phyloP scores from a whole-genome alignment of 192 early-diverging fungal species.

The Mortierella claussenii region DNA sequence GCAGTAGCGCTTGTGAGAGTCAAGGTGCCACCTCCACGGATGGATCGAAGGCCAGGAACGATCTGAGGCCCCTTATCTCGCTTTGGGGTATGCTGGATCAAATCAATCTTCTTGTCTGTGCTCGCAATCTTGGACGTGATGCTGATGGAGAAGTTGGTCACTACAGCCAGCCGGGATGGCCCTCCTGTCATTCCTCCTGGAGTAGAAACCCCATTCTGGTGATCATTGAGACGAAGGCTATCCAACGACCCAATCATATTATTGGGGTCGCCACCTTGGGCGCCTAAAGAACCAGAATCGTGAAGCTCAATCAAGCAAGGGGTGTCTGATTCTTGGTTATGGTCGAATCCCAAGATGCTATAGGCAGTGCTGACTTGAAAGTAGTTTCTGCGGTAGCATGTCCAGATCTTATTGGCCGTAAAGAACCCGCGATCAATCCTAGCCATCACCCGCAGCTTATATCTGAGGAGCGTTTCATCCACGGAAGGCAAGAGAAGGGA shows the following conservation, averaged over 20 bases:
- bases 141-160: conserved; percentile 71
- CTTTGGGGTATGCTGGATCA: conserved; percentile 88
- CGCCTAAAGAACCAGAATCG: conserved; percentile 8
- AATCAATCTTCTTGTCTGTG: conserved; percentile 76
- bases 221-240: conserved; percentile 3
- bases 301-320: conserved; percentile 76
- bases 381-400: conserved; percentile 94
- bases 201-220: too few relatives aligned
- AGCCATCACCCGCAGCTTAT: conserved; percentile 69
- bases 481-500: too few relatives aligned
- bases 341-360: conserved; percentile 56
- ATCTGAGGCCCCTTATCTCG: conserved; percentile 94
- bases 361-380: conserved; percentile 83
- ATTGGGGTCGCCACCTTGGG: conserved; percentile 8
- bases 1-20: conserved; percentile 22
- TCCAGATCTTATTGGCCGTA: conserved; percentile 80
- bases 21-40: conserved; percentile 64
- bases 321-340: conserved; percentile 60
- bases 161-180: conserved; percentile 16
- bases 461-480: too few relatives aligned
- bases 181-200: neutral
- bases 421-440: conserved; percentile 92
- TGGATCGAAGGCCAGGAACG: conserved; percentile 62
- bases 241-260: conserved; percentile 10
- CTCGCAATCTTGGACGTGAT: conserved; percentile 76